Base-by-base conservation (phyloP, 2,329 filamentous ascomycete genomes). In the Verticillium alfalfae region DNA sequence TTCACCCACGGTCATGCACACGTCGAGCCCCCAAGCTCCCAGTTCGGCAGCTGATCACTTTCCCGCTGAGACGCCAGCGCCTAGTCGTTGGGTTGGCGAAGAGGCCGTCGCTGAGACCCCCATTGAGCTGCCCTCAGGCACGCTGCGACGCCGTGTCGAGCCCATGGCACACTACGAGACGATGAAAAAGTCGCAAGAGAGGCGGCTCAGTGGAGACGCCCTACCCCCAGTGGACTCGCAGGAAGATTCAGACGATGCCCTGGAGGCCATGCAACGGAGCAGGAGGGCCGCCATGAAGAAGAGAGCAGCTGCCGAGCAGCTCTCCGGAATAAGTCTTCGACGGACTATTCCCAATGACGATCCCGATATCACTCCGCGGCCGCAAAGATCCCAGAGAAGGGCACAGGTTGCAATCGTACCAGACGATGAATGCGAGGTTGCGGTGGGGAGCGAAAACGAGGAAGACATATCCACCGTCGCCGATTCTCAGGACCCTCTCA, bases 131-230 rank as follows among this genome's bases (percentile, higher is more conserved):
- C 34, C 31, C 6, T 13, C 34, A 2, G 15, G n/a, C 2, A 36
- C 41, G 3, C 15, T 34, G 13, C 59, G 64, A 13, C 37, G 54
- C 16, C 31, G 56, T 1, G 67, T 64, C 0, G 70, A 70, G n/a
- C 79, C 78, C 0, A 72, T 77, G 54, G 70, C 70, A 4, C 72
- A 76, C 22, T 83, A 82, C 61, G 79, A 79, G 63, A 75, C 77
- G 1, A 78, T 81, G 77, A 71, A 73, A 54, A 72, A 77, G 57
- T 82, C 80, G 0, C 80, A 82, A 57, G 75, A 80, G 65, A 72
- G 78, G 37, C 75, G 75, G 56, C 63, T 64, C 1, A 66, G 63
- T 18, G 68, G 69, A 2, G 71, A 69, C 3, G 57, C 22, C 2
- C 12, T 37, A 8, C 41, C 12, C 39, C 62, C 0, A 66, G 73